These are phyloP conservation scores for Neophaeococcomyces aloes DNA, from an alignment of 2,329 filamentous ascomycete species.

Conservation along the genomic window DNA sequence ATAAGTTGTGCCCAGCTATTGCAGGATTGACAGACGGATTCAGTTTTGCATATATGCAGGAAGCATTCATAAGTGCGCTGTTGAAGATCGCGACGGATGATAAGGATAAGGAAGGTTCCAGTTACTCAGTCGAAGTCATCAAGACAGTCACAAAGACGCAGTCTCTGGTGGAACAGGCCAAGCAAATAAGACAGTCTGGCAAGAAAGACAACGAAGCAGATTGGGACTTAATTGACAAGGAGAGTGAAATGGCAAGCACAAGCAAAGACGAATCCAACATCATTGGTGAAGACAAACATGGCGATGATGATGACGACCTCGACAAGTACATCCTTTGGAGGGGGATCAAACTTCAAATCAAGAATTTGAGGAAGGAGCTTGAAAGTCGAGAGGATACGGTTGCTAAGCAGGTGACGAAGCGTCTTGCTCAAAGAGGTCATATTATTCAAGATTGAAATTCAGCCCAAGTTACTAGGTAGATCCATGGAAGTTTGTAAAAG, in stretches of 20 bases:
- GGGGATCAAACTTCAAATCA: constrained; percentile 34
- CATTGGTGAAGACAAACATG: not conserved
- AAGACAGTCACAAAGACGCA: not conserved
- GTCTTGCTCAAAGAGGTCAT: too few species aligned
- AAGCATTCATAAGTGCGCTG: constrained; percentile 33
- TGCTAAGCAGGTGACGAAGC: not conserved
- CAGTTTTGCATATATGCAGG: constrained; percentile 38
- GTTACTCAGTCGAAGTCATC: not conserved
- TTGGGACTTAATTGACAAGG: constrained; percentile 9
- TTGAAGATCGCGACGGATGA: constrained; percentile 25
- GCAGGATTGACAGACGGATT: constrained; percentile 35
- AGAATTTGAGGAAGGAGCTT: constrained; percentile 33
- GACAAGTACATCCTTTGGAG: constrained; percentile 32
- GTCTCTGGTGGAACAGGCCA: too few species aligned
- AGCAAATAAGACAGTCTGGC: not conserved
- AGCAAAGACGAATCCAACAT: not conserved
- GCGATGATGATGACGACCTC: constrained; percentile 23
- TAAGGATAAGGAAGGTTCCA: not conserved
- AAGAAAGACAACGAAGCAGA: constrained; percentile 12
- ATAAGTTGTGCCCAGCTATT: constrained; percentile 30
- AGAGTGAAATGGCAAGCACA: not conserved
- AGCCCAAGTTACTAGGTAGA: too few species aligned
- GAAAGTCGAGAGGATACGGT: constrained; percentile 9
- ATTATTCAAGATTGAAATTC: too few species aligned
- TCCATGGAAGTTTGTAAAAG: too few species aligned